phyloP scores from a whole-genome alignment of 75 land plant genomes.

The Picea sitchensis region DNA sequence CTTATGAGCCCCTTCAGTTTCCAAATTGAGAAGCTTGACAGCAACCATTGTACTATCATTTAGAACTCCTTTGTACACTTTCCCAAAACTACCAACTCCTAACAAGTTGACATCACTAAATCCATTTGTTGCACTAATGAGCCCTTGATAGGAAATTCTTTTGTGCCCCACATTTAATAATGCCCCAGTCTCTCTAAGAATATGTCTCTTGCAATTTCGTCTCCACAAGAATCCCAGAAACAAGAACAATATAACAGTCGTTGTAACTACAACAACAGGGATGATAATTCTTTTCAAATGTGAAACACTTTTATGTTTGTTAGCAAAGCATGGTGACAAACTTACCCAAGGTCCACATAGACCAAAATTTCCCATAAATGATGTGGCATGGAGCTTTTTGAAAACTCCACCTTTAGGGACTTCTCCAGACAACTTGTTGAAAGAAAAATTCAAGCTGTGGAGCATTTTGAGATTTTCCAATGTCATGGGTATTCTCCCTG shows the following conservation, averaged over 20 bases:
- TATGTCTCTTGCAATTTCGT: background rate
- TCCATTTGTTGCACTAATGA: background rate
- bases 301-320: background rate
- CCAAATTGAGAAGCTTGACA: constrained; percentile 13
- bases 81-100: constrained; percentile 36
- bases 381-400: constrained; percentile 16
- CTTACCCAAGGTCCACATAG: constrained; percentile 51
- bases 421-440: constrained; percentile 48
- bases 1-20: background rate
- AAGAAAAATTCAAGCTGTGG: constrained; percentile 50
- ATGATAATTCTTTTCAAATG: background rate
- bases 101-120: constrained; percentile 21
- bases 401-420: constrained; percentile 45
- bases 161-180: background rate
- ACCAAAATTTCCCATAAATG: constrained; percentile 37
- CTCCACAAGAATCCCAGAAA: background rate
- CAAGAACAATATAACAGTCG: constrained; percentile 7
- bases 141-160: background rate
- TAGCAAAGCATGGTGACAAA: constrained; percentile 10
- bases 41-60: constrained; percentile 27
- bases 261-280: constrained; percentile 12
- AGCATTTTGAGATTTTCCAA: constrained; percentile 23
- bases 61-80: constrained; percentile 26
- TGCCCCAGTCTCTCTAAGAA: background rate
- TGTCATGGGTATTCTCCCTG: background rate